phyloP scores from a whole-genome alignment of 371 early-diverging fungal species.

The Mortierella sp. region DNA sequence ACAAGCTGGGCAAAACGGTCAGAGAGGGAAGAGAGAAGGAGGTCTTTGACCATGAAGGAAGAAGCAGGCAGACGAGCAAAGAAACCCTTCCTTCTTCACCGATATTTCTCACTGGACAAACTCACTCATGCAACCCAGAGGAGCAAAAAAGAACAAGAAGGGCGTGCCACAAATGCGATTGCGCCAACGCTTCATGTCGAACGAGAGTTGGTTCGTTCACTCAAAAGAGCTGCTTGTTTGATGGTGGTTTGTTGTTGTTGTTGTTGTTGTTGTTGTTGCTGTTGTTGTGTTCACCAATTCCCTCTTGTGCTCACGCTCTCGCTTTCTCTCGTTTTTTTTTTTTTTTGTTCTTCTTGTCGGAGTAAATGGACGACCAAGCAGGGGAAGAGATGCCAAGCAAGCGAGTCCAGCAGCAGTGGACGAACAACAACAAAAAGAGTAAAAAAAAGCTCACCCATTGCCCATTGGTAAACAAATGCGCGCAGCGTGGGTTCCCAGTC shows the following conservation, averaged over 20 bases:
- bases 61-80: neutral
- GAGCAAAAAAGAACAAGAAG: neutral
- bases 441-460: neutral
- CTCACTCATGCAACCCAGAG: neutral
- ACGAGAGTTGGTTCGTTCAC: neutral
- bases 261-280: neutral
- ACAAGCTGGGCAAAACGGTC: neutral
- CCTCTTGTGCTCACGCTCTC: conserved; percentile 6
- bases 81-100: neutral
- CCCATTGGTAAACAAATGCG: conserved; percentile 2
- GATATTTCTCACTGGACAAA: neutral
- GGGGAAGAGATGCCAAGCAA: neutral
- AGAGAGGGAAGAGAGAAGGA: neutral
- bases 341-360: neutral
- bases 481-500: conserved; percentile 11
- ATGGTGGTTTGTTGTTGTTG: neutral
- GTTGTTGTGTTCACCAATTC: neutral
- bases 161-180: neutral
- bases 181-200: neutral
- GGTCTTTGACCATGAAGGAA: neutral
- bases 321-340: neutral
- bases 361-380: neutral
- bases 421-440: neutral
- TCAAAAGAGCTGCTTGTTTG: neutral
- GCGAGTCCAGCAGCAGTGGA: neutral